phyloP scores from a whole-genome alignment of 768 basidiomycete genomes.

The Calocybe cyanea region DNA sequence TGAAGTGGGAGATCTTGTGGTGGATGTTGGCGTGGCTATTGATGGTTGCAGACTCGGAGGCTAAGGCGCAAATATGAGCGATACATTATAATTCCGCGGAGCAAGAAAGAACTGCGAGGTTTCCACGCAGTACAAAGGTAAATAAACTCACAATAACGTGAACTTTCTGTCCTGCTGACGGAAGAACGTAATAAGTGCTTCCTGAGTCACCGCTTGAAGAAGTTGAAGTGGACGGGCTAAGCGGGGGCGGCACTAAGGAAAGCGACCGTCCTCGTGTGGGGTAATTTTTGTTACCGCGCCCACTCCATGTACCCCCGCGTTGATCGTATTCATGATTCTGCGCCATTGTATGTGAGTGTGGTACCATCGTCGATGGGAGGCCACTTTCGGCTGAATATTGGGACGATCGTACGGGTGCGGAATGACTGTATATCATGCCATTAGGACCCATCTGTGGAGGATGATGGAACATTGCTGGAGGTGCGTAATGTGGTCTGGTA shows the following conservation, averaged over 20 bases:
- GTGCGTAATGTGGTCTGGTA: slow-evolving; percentile 49
- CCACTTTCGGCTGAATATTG: slow-evolving; percentile 23
- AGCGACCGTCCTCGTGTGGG: slow-evolving; percentile 25
- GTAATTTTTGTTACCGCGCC: slow-evolving; percentile 19
- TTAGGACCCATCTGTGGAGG: slow-evolving; percentile 50
- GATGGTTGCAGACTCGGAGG: slow-evolving; percentile 44
- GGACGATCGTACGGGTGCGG: slow-evolving; percentile 45
- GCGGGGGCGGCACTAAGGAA: slow-evolving; percentile 16
- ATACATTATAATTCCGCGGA: too few relatives aligned
- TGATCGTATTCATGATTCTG: slow-evolving; percentile 36
- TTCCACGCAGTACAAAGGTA: not conserved
- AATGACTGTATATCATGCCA: slow-evolving; percentile 67
- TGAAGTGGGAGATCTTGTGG: slow-evolving; percentile 53
- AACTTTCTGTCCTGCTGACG: slow-evolving; percentile 68
- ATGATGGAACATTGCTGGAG: slow-evolving; percentile 57
- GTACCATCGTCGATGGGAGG: not conserved
- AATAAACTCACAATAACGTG: slow-evolving; percentile 62
- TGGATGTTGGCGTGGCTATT: slow-evolving; percentile 55
- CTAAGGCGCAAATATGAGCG: slow-evolving; percentile 23
- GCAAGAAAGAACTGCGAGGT: not conserved
- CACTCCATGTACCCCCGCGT: slow-evolving; percentile 12
- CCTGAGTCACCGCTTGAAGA: slow-evolving; percentile 55
- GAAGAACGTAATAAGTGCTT: slow-evolving; percentile 74
- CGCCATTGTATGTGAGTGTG: slow-evolving; percentile 15
- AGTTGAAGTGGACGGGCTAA: slow-evolving; percentile 27